These are phyloP conservation scores for Coffea eugenioides DNA, from an alignment of 257 asterid species.

Conservation along the genomic window DNA sequence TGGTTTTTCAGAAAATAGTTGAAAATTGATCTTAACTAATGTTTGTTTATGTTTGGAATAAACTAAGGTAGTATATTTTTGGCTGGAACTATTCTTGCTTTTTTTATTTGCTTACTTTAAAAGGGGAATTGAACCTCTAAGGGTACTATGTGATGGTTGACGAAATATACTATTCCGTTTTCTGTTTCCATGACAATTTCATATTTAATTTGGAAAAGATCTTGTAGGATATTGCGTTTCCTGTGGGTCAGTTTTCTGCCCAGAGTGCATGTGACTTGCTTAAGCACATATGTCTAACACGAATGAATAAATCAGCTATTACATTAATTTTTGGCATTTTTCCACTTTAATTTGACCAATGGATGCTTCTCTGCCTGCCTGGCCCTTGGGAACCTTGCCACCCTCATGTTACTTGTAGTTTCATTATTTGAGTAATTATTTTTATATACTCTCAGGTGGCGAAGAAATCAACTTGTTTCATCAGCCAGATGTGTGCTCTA, in stretches of 20 bases:
- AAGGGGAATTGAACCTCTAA: neutral
- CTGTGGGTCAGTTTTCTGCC: neutral
- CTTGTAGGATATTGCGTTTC: neutral
- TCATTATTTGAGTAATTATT: neutral
- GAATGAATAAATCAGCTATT: too few relatives aligned
- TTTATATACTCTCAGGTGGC: too few relatives aligned
- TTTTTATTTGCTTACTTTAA: neutral
- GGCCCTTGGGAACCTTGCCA: neutral
- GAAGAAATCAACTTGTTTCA: neutral
- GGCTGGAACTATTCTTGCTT: neutral
- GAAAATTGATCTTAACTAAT: neutral
- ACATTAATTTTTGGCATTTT: too few relatives aligned
- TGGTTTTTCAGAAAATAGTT: neutral
- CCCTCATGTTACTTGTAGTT: too few relatives aligned
- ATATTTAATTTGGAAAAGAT: too few relatives aligned
- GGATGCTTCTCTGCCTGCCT: neutral
- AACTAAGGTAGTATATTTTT: too few relatives aligned
- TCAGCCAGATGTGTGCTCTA: neutral
- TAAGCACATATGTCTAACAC: neutral
- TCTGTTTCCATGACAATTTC: neutral
- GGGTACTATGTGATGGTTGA: neutral
- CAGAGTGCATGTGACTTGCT: neutral
- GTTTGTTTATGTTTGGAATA: neutral
- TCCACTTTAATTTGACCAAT: neutral
- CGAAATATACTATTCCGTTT: neutral